Evolutionary conservation across 805 yeast genomes (phyloP).

Genomic region (Scheffersomyces spartinae): DNA sequence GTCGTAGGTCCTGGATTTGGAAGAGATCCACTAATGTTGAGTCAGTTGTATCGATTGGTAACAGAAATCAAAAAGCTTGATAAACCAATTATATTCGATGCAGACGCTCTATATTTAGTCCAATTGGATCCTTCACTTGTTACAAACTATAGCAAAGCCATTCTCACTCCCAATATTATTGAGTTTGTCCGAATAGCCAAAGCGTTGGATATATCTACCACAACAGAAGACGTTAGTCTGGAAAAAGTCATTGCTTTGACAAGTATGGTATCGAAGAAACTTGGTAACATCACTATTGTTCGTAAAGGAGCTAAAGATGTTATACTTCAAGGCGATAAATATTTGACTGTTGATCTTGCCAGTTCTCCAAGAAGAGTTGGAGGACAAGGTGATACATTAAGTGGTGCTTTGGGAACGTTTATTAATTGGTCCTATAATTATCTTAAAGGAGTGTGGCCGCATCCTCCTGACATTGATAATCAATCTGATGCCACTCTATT

Average conservation of each 20-base stretch:
- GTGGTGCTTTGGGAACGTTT: constrained; percentile 78
- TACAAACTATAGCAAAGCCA: constrained; percentile 43
- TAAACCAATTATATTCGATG: constrained; percentile 76
- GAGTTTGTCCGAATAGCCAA: constrained; percentile 65
- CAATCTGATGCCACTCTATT: constrained; percentile 29
- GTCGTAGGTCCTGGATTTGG: constrained; percentile 95
- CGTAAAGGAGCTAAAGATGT: constrained; percentile 64
- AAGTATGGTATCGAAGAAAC: constrained; percentile 30
- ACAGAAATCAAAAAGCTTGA: constrained; percentile 41
- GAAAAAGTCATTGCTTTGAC: constrained; percentile 19
- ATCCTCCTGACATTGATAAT: too few species aligned
- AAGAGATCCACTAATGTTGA: constrained; percentile 58
- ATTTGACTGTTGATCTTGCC: constrained; percentile 29
- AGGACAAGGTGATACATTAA: constrained; percentile 92
- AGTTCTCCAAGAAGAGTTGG: constrained; percentile 83
- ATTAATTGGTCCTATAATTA: constrained; percentile 71
- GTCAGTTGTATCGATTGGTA: constrained; percentile 46
- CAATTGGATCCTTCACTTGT: constrained; percentile 45
- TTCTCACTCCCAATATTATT: constrained; percentile 82
- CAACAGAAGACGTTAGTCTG: constrained; percentile 7
- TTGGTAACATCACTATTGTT: constrained; percentile 52
- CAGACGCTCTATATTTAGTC: constrained; percentile 72
- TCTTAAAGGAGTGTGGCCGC: constrained; percentile 33
- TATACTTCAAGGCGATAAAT: constrained; percentile 39
- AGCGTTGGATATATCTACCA: constrained; percentile 23